Evolutionary conservation across 2,329 filamentous ascomycete species (phyloP).

Genomic region (Talaromyces sp.): DNA sequence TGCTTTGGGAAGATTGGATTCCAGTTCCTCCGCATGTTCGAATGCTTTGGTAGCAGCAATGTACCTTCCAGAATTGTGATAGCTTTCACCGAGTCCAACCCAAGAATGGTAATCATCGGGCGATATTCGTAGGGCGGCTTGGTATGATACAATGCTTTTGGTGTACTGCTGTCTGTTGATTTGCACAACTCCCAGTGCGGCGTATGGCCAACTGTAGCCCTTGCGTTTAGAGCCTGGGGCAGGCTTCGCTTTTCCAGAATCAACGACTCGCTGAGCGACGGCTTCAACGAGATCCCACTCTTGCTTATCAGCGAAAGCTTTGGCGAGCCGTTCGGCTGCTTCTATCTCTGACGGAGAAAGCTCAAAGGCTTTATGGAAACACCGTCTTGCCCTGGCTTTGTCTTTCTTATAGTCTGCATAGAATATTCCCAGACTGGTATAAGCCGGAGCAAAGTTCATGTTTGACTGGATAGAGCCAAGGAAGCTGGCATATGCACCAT

Average conservation of each 20-base stretch:
- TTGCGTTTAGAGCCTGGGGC: constrained; percentile 89
- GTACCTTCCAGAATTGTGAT: constrained; percentile 87
- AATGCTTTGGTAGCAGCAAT: constrained; percentile 93
- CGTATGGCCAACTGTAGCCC: constrained; percentile 92
- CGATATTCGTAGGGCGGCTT: constrained; percentile 76
- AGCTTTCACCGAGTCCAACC: constrained; percentile 95
- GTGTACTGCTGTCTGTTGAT: constrained; percentile 89
- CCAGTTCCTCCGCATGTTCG: constrained; percentile 72
- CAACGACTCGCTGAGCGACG: constrained; percentile 81
- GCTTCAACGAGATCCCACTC: constrained; percentile 98
- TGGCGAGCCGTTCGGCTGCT: constrained; percentile 81
- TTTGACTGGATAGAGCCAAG: constrained; percentile 79
- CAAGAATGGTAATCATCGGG: constrained; percentile 91
- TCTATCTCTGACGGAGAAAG: constrained; percentile 79
- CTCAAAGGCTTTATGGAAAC: constrained; percentile 95
- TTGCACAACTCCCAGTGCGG: constrained; percentile 87
- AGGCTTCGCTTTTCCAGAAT: constrained; percentile 88
- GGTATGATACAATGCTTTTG: constrained; percentile 85
- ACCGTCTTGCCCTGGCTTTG: constrained; percentile 77
- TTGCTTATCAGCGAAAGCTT: constrained; percentile 77
- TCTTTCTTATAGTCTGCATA: constrained; percentile 90
- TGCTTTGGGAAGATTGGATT: constrained; percentile 52
- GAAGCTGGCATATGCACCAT: constrained; percentile 78
- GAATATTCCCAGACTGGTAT: constrained; percentile 84
- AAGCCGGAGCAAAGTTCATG: constrained; percentile 81